Base-by-base conservation (phyloP, 495 filamentous ascomycete genomes). In the Penicillium ucsense region DNA sequence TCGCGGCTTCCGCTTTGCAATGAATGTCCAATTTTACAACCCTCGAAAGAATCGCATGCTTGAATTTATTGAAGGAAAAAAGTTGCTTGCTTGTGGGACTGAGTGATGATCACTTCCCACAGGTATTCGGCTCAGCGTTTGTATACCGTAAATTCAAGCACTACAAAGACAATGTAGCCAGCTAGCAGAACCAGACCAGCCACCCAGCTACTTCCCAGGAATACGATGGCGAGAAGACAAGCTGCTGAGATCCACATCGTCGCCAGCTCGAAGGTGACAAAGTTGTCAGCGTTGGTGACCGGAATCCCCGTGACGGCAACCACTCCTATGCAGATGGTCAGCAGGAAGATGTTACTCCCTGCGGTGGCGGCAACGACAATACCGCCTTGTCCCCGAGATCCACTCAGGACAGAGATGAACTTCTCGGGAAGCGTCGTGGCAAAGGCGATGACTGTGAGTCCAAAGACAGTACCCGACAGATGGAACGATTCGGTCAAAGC, bases 371-470 rank as follows among this genome's bases (percentile, higher is more conserved):
- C 77, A 43, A 77, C 71, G 28, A 81, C 42, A 44, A 79, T 74
- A 3, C 76, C 74, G 1, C 57, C 52, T 20, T 78, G 68, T 2
- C 70, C 68, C 1, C 72, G 63, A 3, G 43, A 50, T 6, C 74
- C 72, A 35, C 70, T 66, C 5, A 81, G 30, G 1, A 76, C 56
- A 6, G 75, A 66, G 11, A 79, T 53, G 27, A 80, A 64, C 49
- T 80, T 81, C 58, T 79, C 77, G 1, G 77, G 77, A 1, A 81
- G 52, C 0, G 77, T 81, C 0, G 77, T 79, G 11, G 77, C 77
- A 43, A 80, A 67, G 0, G 79, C 67, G 2, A 83, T 59, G 8
- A 83, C 63, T 0, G 68, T 73, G 29, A 79, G 57, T 34, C 79
- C 77, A 12, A 83, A 60, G 8, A 79, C 54, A 0, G 64, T 65